phyloP scores from a whole-genome alignment of 2,329 filamentous ascomycete species.

The Madurella mycetomatis region DNA sequence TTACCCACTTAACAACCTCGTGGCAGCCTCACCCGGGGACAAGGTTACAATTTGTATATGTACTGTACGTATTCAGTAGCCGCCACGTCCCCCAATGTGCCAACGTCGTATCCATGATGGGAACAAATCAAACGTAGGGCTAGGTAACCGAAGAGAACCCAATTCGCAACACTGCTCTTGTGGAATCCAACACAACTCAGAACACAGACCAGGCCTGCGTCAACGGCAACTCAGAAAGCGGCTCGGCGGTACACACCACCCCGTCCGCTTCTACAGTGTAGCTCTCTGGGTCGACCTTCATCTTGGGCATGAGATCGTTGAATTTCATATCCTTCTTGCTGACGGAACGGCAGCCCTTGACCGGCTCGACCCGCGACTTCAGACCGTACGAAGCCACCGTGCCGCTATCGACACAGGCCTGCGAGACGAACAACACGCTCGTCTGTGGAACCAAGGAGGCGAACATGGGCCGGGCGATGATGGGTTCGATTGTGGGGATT shows the following conservation, averaged over 20 bases:
- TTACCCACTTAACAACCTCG: too few relatives aligned
- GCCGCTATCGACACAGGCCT: slow-evolving; percentile 64
- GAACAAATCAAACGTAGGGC: too few relatives aligned
- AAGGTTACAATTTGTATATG: too few relatives aligned
- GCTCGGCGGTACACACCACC: slow-evolving; percentile 66
- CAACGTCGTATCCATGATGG: too few relatives aligned
- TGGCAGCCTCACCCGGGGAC: too few relatives aligned
- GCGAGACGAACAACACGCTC: slow-evolving; percentile 78
- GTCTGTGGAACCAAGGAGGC: slow-evolving; percentile 66
- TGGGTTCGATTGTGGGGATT: slow-evolving; percentile 82
- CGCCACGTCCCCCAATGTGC: too few relatives aligned
- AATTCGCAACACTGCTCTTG: too few relatives aligned
- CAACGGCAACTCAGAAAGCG: slow-evolving; percentile 66
- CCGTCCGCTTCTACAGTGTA: slow-evolving; percentile 88
- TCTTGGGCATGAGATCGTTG: slow-evolving; percentile 77
- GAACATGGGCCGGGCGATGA: slow-evolving; percentile 84
- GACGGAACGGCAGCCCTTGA: slow-evolving; percentile 68
- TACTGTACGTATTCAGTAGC: too few relatives aligned
- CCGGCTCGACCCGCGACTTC: slow-evolving; percentile 73
- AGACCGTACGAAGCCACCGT: slow-evolving; percentile 68
- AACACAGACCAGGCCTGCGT: slow-evolving; percentile 76
- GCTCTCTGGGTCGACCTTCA: slow-evolving; percentile 87
- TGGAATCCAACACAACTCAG: slow-evolving; percentile 32
- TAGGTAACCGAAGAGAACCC: too few relatives aligned
- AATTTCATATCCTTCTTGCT: slow-evolving; percentile 87